Conservation (phyloP, 2,329 filamentous ascomycete species). For the Botrytis hyacinthi region DNA sequence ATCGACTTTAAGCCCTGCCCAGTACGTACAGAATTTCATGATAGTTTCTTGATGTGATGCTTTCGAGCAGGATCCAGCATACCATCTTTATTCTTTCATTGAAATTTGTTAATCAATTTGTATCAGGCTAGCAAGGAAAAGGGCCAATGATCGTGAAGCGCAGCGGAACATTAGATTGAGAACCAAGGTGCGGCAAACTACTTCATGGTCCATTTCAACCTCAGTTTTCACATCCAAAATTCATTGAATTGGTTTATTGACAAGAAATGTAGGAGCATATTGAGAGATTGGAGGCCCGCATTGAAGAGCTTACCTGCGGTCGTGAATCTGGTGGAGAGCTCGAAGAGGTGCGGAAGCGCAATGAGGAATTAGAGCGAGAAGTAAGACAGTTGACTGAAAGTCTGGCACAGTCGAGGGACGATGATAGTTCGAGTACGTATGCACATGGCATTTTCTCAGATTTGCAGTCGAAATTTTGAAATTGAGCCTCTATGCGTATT, state of each 20-base stretch:
- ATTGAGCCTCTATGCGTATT: not conserved
- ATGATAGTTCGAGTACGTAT: conserved; percentile 23
- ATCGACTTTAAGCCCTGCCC: conserved; percentile 59
- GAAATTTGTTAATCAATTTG: conserved; percentile 58
- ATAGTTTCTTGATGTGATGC: not conserved
- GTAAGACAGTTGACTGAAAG: conserved; percentile 38
- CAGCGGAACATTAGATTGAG: conserved; percentile 63
- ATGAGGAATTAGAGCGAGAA: conserved; percentile 55
- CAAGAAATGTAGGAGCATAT: conserved; percentile 58
- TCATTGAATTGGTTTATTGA: not conserved
- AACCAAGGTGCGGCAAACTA: conserved; percentile 15
- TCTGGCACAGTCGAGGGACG: conserved; percentile 21
- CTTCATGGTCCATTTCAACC: not conserved
- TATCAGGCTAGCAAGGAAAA: conserved; percentile 82
- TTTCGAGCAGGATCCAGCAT: not conserved
- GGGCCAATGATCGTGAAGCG: conserved; percentile 87
- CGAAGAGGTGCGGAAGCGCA: conserved; percentile 51
- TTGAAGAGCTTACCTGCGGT: conserved; percentile 64
- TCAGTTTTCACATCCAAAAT: not conserved
- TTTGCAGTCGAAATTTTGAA: not conserved
- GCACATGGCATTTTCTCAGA: not conserved
- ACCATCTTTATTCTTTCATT: no score
- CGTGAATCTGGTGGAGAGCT: conserved; percentile 46
- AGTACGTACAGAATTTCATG: conserved; percentile 12
- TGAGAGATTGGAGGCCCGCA: conserved; percentile 70